phyloP scores from a whole-genome alignment of 352 stramenopile genomes.

The Phytophthora pluvialis region DNA sequence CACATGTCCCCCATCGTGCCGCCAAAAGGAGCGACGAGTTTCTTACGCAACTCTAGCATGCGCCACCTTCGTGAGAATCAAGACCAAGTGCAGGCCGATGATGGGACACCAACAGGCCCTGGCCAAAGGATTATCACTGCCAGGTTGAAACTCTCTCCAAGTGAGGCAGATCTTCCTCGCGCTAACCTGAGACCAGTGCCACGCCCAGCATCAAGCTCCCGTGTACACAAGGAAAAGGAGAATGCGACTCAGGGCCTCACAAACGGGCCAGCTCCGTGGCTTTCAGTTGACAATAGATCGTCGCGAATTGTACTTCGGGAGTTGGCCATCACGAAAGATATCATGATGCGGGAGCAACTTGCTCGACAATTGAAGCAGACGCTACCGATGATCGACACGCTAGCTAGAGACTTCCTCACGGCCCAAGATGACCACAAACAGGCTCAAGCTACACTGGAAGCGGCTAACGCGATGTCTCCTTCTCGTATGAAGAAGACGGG shows the following conservation, averaged over 20 bases:
- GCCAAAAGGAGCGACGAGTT: constrained; percentile 23
- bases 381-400: constrained; percentile 26
- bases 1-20: constrained; percentile 24
- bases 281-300: constrained; percentile 30
- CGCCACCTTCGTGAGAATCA: constrained; percentile 33
- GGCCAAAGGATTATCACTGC: not conserved
- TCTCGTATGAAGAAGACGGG: constrained; percentile 31
- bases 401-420: constrained; percentile 42
- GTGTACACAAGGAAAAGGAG: not conserved
- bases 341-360: constrained; percentile 65
- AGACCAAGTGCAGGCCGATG: not conserved
- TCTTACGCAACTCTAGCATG: constrained; percentile 28
- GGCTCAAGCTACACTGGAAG: constrained; percentile 19
- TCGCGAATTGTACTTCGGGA: constrained; percentile 54
- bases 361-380: constrained; percentile 49
- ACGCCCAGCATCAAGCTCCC: constrained; percentile 3
- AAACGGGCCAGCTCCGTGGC: constrained; percentile 9
- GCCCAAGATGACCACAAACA: constrained; percentile 31
- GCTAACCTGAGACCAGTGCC: constrained; percentile 1
- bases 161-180: constrained; percentile 22
- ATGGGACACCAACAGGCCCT: not conserved
- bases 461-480: constrained; percentile 18
- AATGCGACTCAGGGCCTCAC: not conserved
- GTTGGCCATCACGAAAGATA: constrained; percentile 59
- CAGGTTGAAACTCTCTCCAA: constrained; percentile 17